Conservation (phyloP, 768 basidiomycete genomes). For the Trametes cingulata region DNA sequence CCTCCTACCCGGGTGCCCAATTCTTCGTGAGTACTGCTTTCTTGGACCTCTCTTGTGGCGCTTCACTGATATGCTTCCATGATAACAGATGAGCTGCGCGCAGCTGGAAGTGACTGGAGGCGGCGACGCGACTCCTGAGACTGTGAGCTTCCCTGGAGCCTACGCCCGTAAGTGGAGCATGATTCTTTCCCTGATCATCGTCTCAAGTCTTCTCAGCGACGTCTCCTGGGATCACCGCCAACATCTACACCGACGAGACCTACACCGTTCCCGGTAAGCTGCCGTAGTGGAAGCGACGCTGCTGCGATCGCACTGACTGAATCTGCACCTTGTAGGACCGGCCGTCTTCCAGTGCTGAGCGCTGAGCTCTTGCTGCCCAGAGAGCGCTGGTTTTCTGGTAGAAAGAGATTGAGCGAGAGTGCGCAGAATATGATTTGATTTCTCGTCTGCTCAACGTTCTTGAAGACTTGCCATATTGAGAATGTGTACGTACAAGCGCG, state of each 20-base stretch:
- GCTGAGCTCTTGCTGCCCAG: too few relatives aligned
- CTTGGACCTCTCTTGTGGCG: not conserved
- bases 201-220: slow-evolving; percentile 20
- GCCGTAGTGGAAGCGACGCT: not conserved
- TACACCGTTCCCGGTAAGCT: slow-evolving; percentile 33
- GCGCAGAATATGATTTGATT: too few relatives aligned
- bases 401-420: too few relatives aligned
- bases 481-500: not conserved
- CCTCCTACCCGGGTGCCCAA: slow-evolving; percentile 53
- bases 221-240: slow-evolving; percentile 36
- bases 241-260: slow-evolving; percentile 30
- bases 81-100: slow-evolving; percentile 37
- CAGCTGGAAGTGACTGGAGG: slow-evolving; percentile 39
- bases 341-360: slow-evolving; percentile 16
- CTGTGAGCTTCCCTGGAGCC: slow-evolving; percentile 38
- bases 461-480: slow-evolving; percentile 2
- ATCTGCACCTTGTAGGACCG: not conserved
- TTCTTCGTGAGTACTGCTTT: slow-evolving; percentile 42
- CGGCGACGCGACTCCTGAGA: slow-evolving; percentile 30
- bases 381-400: too few relatives aligned
- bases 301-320: not conserved
- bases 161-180: slow-evolving; percentile 31
- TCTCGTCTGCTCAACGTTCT: not conserved
- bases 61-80: not conserved
- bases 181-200: not conserved